These are phyloP conservation scores for Apophysomyces elegans DNA, from an alignment of 371 early-diverging fungal species.

Conservation along the genomic window DNA sequence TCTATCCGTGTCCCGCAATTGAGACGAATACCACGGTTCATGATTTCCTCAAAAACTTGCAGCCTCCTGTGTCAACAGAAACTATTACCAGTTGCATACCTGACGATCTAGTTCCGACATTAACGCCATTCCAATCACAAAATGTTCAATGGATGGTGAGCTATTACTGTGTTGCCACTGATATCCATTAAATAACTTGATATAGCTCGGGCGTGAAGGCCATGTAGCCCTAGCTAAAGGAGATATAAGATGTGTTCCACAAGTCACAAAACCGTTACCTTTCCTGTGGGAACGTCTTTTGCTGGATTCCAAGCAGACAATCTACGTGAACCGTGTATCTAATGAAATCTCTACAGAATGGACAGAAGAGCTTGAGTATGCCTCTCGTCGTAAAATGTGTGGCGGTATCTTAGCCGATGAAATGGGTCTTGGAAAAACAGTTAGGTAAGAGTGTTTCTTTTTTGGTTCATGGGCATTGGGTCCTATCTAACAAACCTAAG, in stretches of 20 bases:
- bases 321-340: slow-evolving; percentile 24
- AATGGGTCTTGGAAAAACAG: slow-evolving; percentile 77
- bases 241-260: not conserved
- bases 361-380: slow-evolving; percentile 7
- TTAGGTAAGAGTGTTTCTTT: slow-evolving; percentile 30
- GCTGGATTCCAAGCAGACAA: slow-evolving; percentile 1
- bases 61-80: slow-evolving; percentile 27
- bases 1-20: not conserved
- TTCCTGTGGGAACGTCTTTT: slow-evolving; percentile 22
- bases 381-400: not conserved
- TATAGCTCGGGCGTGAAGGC: slow-evolving; percentile 26
- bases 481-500: slow-evolving; percentile 32
- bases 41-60: slow-evolving; percentile 31
- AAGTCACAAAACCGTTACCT: slow-evolving; percentile 9
- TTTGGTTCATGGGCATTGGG: not conserved
- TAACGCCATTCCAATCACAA: slow-evolving; percentile 45
- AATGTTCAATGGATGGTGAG: slow-evolving; percentile 46
- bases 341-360: slow-evolving; percentile 2
- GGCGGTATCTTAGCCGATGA: slow-evolving; percentile 62
- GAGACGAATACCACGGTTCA: slow-evolving; percentile 16
- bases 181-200: not conserved
- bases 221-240: slow-evolving; percentile 17
- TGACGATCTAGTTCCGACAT: slow-evolving; percentile 16
- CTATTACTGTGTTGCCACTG: not conserved
- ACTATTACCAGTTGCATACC: slow-evolving; percentile 16